A percentile compares a stretch with the other conserved stretches of the same genome.
Evolutionary conservation across 768 basidiomycete genomes (phyloP).

Genomic region (Tricholoma sp.): DNA sequence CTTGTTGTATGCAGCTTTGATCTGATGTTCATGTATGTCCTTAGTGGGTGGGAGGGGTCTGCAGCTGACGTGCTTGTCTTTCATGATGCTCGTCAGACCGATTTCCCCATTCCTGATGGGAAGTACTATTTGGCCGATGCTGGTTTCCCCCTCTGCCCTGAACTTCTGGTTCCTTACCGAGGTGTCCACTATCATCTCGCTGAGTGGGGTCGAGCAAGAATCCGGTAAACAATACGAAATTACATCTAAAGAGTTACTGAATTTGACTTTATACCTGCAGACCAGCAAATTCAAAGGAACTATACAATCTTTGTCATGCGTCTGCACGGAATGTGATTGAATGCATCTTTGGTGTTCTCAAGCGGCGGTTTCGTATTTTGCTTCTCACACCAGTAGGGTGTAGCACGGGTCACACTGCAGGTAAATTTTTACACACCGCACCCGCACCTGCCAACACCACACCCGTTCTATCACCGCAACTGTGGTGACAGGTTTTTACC

Average conservation of each 20-base stretch:
- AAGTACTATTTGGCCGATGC: constrained; percentile 33
- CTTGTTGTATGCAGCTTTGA: no score
- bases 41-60: constrained; percentile 28
- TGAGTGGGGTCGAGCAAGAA: constrained; percentile 10
- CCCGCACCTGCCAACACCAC: no score
- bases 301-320: constrained; percentile 33
- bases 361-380: constrained; percentile 17
- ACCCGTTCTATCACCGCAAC: no score
- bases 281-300: constrained; percentile 26
- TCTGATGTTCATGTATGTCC: no score
- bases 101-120: constrained; percentile 23
- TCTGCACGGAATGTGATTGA: constrained; percentile 31
- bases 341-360: constrained; percentile 31
- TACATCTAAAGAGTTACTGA: no score
- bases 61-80: constrained; percentile 19
- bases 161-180: constrained; percentile 29
- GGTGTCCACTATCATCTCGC: constrained; percentile 32
- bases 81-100: constrained; percentile 16
- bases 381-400: no score
- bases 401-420: no score
- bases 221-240: no score
- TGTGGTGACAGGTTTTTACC: no score
- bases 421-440: no score
- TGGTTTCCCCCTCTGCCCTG: constrained; percentile 25
- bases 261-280: no score